These are phyloP conservation scores for Capillidium rhysosporum DNA, from an alignment of 371 early-diverging fungal species.

Conservation along the genomic window DNA sequence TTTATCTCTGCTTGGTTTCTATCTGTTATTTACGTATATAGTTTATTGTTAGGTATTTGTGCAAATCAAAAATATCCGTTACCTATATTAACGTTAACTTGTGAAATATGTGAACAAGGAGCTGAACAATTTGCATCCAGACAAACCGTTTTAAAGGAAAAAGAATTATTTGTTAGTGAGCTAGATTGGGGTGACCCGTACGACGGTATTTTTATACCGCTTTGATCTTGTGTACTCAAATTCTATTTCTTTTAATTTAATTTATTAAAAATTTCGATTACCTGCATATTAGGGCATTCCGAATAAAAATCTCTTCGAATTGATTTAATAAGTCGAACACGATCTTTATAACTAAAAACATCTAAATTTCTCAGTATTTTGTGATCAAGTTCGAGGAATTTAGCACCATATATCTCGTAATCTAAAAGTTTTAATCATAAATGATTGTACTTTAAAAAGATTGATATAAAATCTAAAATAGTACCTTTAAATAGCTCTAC, in stretches of 20 bases:
- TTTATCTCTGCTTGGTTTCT: no score
- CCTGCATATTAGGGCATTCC: no score
- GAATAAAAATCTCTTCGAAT: not conserved
- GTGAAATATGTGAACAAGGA: no score
- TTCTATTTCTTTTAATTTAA: not conserved
- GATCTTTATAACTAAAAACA: slow-evolving; percentile 4
- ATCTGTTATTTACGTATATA: no score
- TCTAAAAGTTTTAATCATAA: not conserved
- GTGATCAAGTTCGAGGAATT: not conserved
- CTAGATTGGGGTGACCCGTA: no score
- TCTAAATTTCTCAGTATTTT: slow-evolving; percentile 1
- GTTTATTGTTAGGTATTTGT: no score
- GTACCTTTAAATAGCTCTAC: slow-evolving; percentile 5
- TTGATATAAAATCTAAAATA: not conserved
- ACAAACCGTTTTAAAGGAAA: no score
- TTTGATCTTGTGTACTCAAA: not conserved
- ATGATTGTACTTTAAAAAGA: not conserved
- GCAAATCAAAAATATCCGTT: no score
- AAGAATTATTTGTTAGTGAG: no score
- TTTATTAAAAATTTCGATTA: no score
- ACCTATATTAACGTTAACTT: no score
- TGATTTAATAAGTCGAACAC: not conserved
- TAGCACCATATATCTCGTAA: not conserved
- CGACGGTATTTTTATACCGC: not conserved
- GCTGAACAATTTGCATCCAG: no score